Percentiles rank a stretch among this genome's conserved stretches.
Conservation (phyloP, 768 basidiomycete species). For the Pleurotus salmoneostramineus region DNA sequence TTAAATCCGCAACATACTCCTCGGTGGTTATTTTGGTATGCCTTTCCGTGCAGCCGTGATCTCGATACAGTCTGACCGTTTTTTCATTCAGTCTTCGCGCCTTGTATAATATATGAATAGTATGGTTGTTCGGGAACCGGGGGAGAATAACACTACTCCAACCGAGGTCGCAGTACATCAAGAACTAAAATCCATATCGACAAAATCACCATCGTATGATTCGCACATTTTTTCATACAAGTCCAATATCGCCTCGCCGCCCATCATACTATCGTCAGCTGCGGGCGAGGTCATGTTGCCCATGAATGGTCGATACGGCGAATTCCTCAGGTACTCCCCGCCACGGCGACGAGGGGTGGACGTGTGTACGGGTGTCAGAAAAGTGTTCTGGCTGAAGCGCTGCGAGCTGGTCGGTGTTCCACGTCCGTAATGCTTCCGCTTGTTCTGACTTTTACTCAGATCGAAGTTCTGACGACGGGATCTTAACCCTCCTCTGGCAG, state of each 20-base stretch:
- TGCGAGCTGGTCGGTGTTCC: not conserved
- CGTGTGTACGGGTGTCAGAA: not conserved
- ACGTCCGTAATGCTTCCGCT: not conserved
- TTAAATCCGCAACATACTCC: too few relatives aligned
- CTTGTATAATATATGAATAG: too few relatives aligned
- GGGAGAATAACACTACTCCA: too few relatives aligned
- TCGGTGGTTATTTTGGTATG: too few relatives aligned
- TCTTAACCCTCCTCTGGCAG: not conserved
- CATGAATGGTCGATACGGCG: not conserved
- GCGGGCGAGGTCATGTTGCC: not conserved
- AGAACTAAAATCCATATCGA: conserved; percentile 1
- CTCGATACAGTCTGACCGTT: too few relatives aligned
- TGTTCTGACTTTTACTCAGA: not conserved
- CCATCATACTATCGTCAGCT: not conserved
- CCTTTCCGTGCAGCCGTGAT: too few relatives aligned
- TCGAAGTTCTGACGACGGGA: not conserved
- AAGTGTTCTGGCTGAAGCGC: not conserved
- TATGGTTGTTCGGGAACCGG: too few relatives aligned
- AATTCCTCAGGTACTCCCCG: not conserved
- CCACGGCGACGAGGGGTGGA: not conserved
- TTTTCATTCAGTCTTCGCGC: too few relatives aligned
- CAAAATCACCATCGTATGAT: conserved; percentile 5
- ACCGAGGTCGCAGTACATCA: not conserved
- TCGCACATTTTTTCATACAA: conserved; percentile 5
- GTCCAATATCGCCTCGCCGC: not conserved